These are phyloP conservation scores for Xylariaceae sp. DNA, from an alignment of 2,329 filamentous ascomycete species.

Conservation along the genomic window DNA sequence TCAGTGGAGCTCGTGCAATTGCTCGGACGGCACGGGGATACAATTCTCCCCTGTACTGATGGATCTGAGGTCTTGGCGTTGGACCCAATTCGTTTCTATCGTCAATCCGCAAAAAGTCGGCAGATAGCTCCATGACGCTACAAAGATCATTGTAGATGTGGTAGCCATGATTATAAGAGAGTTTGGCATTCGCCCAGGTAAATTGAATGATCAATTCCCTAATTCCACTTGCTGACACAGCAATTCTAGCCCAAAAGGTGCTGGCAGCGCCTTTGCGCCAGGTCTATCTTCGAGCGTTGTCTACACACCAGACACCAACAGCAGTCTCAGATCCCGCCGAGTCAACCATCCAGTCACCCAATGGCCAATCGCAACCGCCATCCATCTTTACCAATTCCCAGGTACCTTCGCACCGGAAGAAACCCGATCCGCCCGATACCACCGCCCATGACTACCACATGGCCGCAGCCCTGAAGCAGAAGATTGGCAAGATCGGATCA, in stretches of 20 bases:
- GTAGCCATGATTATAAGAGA: slow-evolving; percentile 39
- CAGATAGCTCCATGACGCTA: slow-evolving; percentile 13
- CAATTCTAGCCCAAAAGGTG: slow-evolving; percentile 53
- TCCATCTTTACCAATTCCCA: slow-evolving; percentile 32
- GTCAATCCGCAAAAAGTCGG: slow-evolving; percentile 23
- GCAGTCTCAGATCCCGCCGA: slow-evolving; percentile 28
- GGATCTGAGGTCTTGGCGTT: not conserved
- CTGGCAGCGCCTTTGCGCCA: slow-evolving; percentile 47
- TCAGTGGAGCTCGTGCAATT: too few species aligned
- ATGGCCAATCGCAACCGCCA: slow-evolving; percentile 24
- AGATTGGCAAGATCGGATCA: slow-evolving; percentile 54
- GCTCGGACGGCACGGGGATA: slow-evolving; percentile 9
- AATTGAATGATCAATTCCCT: slow-evolving; percentile 1
- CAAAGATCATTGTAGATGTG: slow-evolving; percentile 3
- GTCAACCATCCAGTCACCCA: slow-evolving; percentile 20
- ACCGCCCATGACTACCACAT: slow-evolving; percentile 43
- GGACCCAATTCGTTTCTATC: not conserved
- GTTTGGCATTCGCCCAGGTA: slow-evolving; percentile 37
- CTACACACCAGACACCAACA: slow-evolving; percentile 37
- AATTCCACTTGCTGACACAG: slow-evolving; percentile 27
- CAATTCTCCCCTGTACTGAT: slow-evolving; percentile 4
- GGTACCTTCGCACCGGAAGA: slow-evolving; percentile 22
- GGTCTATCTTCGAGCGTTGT: slow-evolving; percentile 45
- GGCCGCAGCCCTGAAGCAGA: slow-evolving; percentile 46
- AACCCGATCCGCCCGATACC: slow-evolving; percentile 29